Evolutionary conservation across 495 filamentous ascomycete genomes (phyloP).

Genomic region (Neurospora sp.): DNA sequence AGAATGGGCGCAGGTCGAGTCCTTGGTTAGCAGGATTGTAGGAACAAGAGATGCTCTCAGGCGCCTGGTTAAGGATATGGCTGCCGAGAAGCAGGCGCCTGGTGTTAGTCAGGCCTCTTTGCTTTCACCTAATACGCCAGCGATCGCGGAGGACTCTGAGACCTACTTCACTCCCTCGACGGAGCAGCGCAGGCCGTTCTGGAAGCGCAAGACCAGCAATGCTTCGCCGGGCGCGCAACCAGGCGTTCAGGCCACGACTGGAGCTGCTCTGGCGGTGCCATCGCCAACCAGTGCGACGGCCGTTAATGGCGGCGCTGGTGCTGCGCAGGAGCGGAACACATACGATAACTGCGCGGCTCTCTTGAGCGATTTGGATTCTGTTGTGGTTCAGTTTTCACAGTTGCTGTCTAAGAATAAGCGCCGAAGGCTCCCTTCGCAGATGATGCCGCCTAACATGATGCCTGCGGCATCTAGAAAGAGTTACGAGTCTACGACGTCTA

Average conservation of each 20-base stretch:
- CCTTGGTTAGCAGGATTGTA: conserved; percentile 70
- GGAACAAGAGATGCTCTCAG: conserved; percentile 82
- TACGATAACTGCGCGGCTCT: conserved; percentile 72
- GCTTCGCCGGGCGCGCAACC: conserved; percentile 26
- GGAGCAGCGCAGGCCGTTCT: conserved; percentile 55
- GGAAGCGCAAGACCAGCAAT: conserved; percentile 74
- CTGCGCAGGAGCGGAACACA: conserved; percentile 48
- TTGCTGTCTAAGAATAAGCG: conserved; percentile 70
- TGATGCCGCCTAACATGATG: background rate
- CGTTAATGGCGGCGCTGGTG: conserved; percentile 24
- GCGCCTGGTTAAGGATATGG: conserved; percentile 72
- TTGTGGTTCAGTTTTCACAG: conserved; percentile 69
- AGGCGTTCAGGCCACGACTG: conserved; percentile 31
- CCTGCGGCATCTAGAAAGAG: conserved; percentile 55
- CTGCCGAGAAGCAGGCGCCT: conserved; percentile 44
- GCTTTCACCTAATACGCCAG: conserved; percentile 29
- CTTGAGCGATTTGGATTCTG: conserved; percentile 70
- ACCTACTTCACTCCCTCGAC: conserved; percentile 32
- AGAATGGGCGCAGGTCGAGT: conserved; percentile 79
- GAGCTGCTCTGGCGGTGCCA: conserved; percentile 52
- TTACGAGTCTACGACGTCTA: conserved; percentile 58
- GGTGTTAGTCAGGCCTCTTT: conserved; percentile 18
- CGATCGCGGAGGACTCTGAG: conserved; percentile 32
- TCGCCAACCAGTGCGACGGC: conserved; percentile 31
- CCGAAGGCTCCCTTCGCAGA: conserved; percentile 49